These are phyloP conservation scores for Blastocystis hominis DNA, from an alignment of 352 stramenopile genomes.

Conservation along the genomic window DNA sequence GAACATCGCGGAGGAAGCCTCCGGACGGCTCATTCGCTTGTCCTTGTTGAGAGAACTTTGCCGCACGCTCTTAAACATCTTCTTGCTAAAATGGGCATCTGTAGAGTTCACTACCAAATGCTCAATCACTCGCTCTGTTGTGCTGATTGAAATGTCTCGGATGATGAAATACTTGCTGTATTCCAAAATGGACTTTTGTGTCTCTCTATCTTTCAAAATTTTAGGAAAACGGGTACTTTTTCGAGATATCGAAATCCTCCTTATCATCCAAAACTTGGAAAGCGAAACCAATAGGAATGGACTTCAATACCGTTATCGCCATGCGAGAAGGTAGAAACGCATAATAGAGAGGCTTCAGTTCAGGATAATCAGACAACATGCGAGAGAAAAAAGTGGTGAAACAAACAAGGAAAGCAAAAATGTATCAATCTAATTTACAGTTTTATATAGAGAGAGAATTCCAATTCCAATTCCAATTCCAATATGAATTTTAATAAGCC, in stretches of 20 bases:
- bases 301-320: neutral
- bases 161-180: constrained; percentile 1
- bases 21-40: neutral
- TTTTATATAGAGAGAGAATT: too few species aligned
- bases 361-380: neutral
- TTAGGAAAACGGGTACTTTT: neutral
- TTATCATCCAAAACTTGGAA: constrained; percentile 19
- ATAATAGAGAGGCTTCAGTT: constrained; percentile 10
- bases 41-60: neutral
- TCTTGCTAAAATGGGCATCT: neutral
- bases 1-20: neutral
- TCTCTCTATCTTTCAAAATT: neutral
- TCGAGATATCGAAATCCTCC: constrained; percentile 24
- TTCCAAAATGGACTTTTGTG: neutral
- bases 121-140: neutral
- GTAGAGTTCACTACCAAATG: neutral
- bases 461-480: too few species aligned
- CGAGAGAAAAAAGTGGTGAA: neutral
- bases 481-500: constrained; percentile 20
- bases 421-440: too few species aligned
- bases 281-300: neutral
- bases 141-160: neutral
- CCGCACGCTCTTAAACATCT: constrained; percentile 26
- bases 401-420: too few species aligned
- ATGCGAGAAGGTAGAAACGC: constrained; percentile 6